Evolutionary conservation across 768 basidiomycete genomes (phyloP).

Genomic region (Calocera viscosa): DNA sequence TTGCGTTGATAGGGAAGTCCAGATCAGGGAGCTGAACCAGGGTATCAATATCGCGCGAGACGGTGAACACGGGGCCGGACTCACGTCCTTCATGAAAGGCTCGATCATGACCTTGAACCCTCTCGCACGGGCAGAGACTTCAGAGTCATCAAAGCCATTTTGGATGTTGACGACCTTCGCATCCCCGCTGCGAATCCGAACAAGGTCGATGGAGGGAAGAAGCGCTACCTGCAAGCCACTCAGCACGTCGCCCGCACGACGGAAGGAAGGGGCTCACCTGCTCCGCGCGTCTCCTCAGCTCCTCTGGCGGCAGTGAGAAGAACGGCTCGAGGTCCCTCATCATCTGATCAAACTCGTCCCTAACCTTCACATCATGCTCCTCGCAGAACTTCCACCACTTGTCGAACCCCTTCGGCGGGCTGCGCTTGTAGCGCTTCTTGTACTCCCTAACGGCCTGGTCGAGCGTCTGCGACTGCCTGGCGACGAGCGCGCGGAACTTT

Average conservation of each 20-base stretch:
- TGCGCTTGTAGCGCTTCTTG: constrained; percentile 54
- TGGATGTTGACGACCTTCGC: constrained; percentile 47
- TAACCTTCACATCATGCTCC: constrained; percentile 58
- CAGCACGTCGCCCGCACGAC: neutral
- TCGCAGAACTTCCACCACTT: constrained; percentile 75
- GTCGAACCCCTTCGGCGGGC: constrained; percentile 85
- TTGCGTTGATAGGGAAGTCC: constrained; percentile 87
- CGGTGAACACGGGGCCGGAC: constrained; percentile 16
- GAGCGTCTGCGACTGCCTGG: constrained; percentile 67
- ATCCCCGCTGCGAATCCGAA: constrained; percentile 59
- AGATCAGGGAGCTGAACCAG: constrained; percentile 68
- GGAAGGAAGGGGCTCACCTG: constrained; percentile 34
- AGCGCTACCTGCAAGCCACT: constrained; percentile 44
- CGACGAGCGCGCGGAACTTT: constrained; percentile 53
- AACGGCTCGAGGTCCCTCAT: constrained; percentile 72
- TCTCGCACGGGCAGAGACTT: constrained; percentile 62
- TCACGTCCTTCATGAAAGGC: constrained; percentile 51
- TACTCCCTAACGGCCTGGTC: constrained; percentile 73
- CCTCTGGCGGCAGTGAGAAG: constrained; percentile 58
- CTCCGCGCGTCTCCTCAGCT: constrained; percentile 50
- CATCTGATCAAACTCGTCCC: constrained; percentile 79
- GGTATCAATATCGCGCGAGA: neutral
- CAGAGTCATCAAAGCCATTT: constrained; percentile 45
- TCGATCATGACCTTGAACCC: constrained; percentile 67
- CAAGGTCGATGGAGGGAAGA: constrained; percentile 73